Conservation (phyloP, 176 grass and related monocot genomes). For the Aechmea fasciata region DNA sequence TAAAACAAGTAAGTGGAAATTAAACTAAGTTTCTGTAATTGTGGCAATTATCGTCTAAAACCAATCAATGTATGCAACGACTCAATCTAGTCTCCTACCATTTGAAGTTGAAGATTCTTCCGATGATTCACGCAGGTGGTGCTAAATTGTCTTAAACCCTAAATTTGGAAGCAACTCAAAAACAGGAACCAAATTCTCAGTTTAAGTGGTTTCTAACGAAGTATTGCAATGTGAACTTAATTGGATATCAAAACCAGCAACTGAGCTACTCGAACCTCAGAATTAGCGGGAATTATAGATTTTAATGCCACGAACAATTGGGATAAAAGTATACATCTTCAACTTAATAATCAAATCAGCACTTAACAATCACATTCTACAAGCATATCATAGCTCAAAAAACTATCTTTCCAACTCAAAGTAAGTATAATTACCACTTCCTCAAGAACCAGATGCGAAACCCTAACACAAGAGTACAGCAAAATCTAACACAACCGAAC, state of each 20-base stretch:
- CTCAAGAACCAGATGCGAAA: neutral
- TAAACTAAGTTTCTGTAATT: too few species aligned
- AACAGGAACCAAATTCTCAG: neutral
- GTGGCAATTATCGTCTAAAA: too few species aligned
- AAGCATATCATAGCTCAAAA: constrained; percentile 2
- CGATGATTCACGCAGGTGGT: neutral
- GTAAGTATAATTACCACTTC: neutral
- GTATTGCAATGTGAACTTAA: too few species aligned
- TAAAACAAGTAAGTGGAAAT: neutral
- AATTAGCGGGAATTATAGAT: too few species aligned
- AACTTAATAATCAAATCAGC: neutral
- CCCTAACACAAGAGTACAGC: neutral
- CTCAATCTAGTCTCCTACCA: too few species aligned
- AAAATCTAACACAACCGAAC: too few species aligned
- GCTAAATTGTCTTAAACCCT: neutral
- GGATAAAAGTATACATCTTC: too few species aligned
- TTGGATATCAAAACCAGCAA: too few species aligned
- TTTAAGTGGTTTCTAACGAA: too few species aligned
- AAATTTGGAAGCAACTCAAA: neutral
- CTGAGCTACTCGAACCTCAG: too few species aligned
- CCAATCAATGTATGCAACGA: too few species aligned
- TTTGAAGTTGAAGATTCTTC: neutral
- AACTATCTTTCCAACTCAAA: neutral
- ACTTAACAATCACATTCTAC: neutral
- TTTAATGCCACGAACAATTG: too few species aligned